A percentile compares a stretch with the other conserved stretches of the same genome.
Evolutionary conservation across 179 eudicot genomes (phyloP).

Genomic region (Vitellaria paradoxa): DNA sequence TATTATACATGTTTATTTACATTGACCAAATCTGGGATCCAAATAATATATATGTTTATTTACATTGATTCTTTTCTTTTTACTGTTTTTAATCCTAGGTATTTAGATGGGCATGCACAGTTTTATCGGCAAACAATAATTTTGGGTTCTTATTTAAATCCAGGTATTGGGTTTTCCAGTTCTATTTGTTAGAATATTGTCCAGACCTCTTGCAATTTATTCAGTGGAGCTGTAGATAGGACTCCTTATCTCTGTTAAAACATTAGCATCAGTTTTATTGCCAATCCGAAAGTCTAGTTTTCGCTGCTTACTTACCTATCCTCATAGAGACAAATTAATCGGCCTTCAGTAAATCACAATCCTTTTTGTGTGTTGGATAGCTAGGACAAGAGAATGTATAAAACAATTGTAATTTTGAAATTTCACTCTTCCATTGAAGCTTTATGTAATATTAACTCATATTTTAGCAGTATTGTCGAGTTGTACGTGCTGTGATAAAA

Average conservation of each 20-base stretch:
- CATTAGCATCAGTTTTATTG: background rate
- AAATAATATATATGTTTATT: background rate
- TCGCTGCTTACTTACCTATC: too few species aligned
- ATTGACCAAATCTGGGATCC: too few species aligned
- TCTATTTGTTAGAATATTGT: background rate
- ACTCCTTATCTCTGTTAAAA: background rate
- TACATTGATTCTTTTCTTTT: background rate
- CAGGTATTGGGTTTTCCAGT: slow-evolving; percentile 48
- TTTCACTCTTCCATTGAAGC: background rate
- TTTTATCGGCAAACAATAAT: slow-evolving; percentile 91
- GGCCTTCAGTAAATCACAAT: too few species aligned
- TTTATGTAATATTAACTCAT: background rate
- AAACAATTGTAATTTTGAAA: background rate
- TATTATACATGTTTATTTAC: background rate
- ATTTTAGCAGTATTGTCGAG: background rate
- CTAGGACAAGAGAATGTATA: background rate
- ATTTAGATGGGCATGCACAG: slow-evolving; percentile 71
- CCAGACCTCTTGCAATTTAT: background rate
- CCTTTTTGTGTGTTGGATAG: too few species aligned
- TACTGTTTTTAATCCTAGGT: slow-evolving; percentile 43
- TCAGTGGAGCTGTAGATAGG: background rate
- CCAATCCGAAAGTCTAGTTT: too few species aligned
- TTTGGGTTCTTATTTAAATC: slow-evolving; percentile 70
- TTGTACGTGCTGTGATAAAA: background rate
- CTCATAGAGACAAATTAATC: too few species aligned